Base-by-base conservation (phyloP, 345 rosid genomes). In the Schrenkiella parvula region DNA sequence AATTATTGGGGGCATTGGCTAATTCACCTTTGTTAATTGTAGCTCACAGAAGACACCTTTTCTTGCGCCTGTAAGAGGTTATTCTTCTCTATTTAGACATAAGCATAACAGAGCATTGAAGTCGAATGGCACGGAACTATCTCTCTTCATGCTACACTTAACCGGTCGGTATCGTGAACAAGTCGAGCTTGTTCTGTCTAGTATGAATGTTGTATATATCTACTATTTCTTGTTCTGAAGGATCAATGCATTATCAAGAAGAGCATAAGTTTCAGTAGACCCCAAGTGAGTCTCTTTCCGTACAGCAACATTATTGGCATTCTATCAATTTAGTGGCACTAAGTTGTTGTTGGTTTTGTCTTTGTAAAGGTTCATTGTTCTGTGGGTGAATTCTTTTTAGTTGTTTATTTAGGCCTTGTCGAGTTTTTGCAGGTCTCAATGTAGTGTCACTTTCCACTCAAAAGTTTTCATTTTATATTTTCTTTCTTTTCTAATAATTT, bases 1-100 rank as follows among this genome's bases (percentile, higher is more conserved):
- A 79, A 79, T 80, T 82, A 82, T 80, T 84, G 80, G 72, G 61
- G 80, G 79, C 82, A 82, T 70, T 77, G 70, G 63, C 41, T 61
- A 75, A 83, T 71, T 70, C 37, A 57, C 71, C 75, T 70, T 80
- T 72, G 66, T 70, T 50, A 64, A 64, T 66, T 31, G 68, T 57
- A 66, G 53, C 46, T 72, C 51, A 39, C 62, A 58, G 26, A 47
- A 55, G 35, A 65, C 28, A 47, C 39, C 14, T 52, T 7, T 64
- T 46, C 2, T 22, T 25, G 8, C 34, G 38, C 28, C 14, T 50
- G 34, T 68, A 60, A 60, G 68, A 39, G n/a, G n/a, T n/a, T n/a
- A n/a, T 51, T 41, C 62, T 23, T 42, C 57, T 59, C 64, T 59
- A 22, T 46, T 3, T 48, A 50, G 44, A 32, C 61, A 44, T 15